Evolutionary conservation across 441 rosid genomes (phyloP).

Genomic region (Metrosideros polymorpha): DNA sequence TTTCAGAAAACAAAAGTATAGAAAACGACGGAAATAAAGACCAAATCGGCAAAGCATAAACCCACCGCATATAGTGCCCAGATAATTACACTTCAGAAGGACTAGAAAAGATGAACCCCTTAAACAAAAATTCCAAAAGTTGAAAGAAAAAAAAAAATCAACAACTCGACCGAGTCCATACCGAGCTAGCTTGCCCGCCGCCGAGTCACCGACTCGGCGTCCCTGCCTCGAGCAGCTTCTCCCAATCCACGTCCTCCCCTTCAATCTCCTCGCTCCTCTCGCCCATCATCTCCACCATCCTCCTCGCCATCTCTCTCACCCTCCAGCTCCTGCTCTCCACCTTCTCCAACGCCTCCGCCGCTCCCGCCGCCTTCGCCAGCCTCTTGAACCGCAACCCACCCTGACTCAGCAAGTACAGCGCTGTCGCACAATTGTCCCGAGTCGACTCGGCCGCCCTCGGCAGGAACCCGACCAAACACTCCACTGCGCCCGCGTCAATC

Average conservation of each 20-base stretch:
- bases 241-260: slow-evolving; percentile 61
- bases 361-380: slow-evolving; percentile 55
- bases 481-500: slow-evolving; percentile 75
- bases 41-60: background rate
- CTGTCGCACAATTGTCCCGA: slow-evolving; percentile 52
- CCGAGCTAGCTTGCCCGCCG: background rate
- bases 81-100: slow-evolving; percentile 6
- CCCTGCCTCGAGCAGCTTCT: slow-evolving; percentile 52
- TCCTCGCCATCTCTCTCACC: slow-evolving; percentile 1
- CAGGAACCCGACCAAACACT: slow-evolving; percentile 45
- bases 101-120: background rate
- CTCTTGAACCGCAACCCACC: slow-evolving; percentile 66
- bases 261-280: slow-evolving; percentile 29
- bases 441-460: slow-evolving; percentile 32
- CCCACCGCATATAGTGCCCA: background rate
- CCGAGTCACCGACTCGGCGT: slow-evolving; percentile 13
- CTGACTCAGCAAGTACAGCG: slow-evolving; percentile 43
- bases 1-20: background rate
- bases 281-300: slow-evolving; percentile 24
- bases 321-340: slow-evolving; percentile 22
- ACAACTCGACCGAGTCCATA: background rate
- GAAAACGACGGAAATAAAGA: background rate
- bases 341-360: slow-evolving; percentile 38
- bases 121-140: slow-evolving; percentile 2
- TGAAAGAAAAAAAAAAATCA: background rate